Percentiles rank a stretch among this genome's conserved stretches.
phyloP scores from a whole-genome alignment of 352 stramenopile genomes.

The Globisporangium lucens region DNA sequence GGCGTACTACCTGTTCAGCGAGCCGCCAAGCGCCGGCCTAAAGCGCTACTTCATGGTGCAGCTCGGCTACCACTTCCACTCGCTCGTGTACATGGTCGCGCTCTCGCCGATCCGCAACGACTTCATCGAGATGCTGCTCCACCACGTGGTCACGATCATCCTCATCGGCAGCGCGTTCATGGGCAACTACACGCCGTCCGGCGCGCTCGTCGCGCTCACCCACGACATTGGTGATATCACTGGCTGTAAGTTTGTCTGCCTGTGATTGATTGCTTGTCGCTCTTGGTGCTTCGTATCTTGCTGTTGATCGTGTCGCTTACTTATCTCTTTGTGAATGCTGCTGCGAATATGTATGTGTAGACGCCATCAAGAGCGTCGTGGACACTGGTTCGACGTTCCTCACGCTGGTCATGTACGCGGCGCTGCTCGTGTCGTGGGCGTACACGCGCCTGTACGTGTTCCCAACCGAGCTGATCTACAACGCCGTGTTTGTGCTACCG shows the following conservation, averaged over 20 bases:
- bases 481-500: constrained; percentile 25
- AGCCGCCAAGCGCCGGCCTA: constrained; percentile 30
- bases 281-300: neutral
- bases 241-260: constrained; percentile 34
- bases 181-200: constrained; percentile 42
- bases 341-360: constrained; percentile 20
- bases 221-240: constrained; percentile 54
- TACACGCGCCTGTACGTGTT: constrained; percentile 40
- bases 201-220: constrained; percentile 47
- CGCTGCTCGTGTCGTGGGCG: constrained; percentile 33
- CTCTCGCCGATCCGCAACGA: constrained; percentile 58
- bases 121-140: constrained; percentile 58
- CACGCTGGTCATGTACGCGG: constrained; percentile 31
- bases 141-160: constrained; percentile 53
- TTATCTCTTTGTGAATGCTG: neutral
- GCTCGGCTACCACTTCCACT: constrained; percentile 57
- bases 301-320: neutral
- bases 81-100: constrained; percentile 48
- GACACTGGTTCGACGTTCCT: constrained; percentile 41
- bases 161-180: constrained; percentile 45
- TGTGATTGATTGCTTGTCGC: neutral
- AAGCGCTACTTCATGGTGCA: constrained; percentile 54
- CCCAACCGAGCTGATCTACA: constrained; percentile 36
- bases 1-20: constrained; percentile 28
- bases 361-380: constrained; percentile 68